Percentiles rank a stretch among this genome's conserved stretches.
These are phyloP conservation scores for Coemansia sp. DNA, from an alignment of 192 early-diverging fungal species.

Conservation along the genomic window DNA sequence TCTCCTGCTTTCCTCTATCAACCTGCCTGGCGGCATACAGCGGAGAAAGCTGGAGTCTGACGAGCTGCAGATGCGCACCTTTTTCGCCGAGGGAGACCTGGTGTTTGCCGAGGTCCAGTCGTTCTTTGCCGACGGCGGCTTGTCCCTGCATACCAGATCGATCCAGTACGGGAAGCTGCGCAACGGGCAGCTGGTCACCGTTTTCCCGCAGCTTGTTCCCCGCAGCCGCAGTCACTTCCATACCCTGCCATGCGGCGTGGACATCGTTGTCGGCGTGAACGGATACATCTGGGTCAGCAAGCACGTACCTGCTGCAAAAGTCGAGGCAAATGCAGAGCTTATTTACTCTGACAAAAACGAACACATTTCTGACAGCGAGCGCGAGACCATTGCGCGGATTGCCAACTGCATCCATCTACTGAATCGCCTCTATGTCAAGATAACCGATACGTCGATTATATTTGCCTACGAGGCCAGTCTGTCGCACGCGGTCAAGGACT, in stretches of 20 bases:
- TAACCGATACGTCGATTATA: conserved; percentile 86
- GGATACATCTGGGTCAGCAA: conserved; percentile 97
- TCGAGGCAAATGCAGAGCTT: conserved; percentile 74
- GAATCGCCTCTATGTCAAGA: conserved; percentile 71
- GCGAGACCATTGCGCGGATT: conserved; percentile 84
- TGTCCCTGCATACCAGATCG: conserved; percentile 85
- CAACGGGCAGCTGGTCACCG: conserved; percentile 75
- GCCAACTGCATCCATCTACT: conserved; percentile 83
- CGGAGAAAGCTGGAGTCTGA: conserved; percentile 92
- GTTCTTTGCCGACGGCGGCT: conserved; percentile 83
- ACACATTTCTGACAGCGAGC: conserved; percentile 66
- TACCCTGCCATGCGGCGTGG: conserved; percentile 84
- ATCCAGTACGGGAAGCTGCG: conserved; percentile 87
- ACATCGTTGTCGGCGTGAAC: conserved; percentile 92
- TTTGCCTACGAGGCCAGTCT: conserved; percentile 88
- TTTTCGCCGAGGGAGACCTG: conserved; percentile 92
- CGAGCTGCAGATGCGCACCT: conserved; percentile 93
- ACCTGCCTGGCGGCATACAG: conserved; percentile 93
- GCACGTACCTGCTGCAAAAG: conserved; percentile 57
- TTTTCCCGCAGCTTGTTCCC: conserved; percentile 85
- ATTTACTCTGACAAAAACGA: conserved; percentile 90
- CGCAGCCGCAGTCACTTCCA: conserved; percentile 95
- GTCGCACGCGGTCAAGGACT: conserved; percentile 59
- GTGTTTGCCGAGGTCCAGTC: conserved; percentile 87
- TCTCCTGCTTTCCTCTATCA: conserved; percentile 84